These are phyloP conservation scores for Lactarius hengduanensis DNA, from an alignment of 768 basidiomycete genomes.

Conservation along the genomic window DNA sequence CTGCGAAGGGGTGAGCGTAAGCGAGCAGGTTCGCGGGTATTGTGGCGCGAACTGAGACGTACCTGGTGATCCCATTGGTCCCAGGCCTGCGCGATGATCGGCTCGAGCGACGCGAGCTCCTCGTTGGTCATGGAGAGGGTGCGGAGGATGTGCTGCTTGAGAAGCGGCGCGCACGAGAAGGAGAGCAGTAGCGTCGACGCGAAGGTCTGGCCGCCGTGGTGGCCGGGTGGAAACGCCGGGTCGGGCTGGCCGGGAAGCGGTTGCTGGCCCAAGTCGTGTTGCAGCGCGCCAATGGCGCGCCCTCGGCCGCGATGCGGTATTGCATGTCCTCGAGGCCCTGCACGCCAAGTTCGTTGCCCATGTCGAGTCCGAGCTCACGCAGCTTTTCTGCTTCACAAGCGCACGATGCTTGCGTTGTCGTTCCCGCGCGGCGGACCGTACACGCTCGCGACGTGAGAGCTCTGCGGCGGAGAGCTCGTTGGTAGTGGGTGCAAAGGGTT, in stretches of 20 bases:
- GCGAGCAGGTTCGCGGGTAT: not conserved
- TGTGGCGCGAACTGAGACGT: slow-evolving; percentile 11
- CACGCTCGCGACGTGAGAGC: slow-evolving; percentile 60
- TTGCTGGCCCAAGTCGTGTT: slow-evolving; percentile 36
- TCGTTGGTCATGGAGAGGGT: slow-evolving; percentile 74
- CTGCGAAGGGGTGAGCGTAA: slow-evolving; percentile 31
- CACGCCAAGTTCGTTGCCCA: slow-evolving; percentile 63
- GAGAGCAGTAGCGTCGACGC: slow-evolving; percentile 75
- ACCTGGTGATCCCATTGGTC: slow-evolving; percentile 86
- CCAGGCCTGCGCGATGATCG: slow-evolving; percentile 80
- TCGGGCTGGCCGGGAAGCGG: slow-evolving; percentile 44
- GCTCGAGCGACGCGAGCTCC: slow-evolving; percentile 74
- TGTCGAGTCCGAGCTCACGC: slow-evolving; percentile 78
- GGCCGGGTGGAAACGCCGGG: slow-evolving; percentile 61
- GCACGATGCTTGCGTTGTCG: slow-evolving; percentile 80
- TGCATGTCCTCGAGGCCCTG: slow-evolving; percentile 64
- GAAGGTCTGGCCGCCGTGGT: slow-evolving; percentile 69
- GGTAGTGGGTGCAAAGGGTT: slow-evolving; percentile 42
- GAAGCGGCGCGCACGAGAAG: slow-evolving; percentile 67
- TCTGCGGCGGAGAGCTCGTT: slow-evolving; percentile 61
- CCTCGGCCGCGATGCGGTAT: slow-evolving; percentile 53
- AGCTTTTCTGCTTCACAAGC: slow-evolving; percentile 78
- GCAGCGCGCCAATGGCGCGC: slow-evolving; percentile 38
- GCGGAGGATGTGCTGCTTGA: slow-evolving; percentile 74
- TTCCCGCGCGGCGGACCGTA: slow-evolving; percentile 75